Evolutionary conservation across 805 yeast genomes (phyloP), one percentile per base, ranked within the genome.

Genomic region (Lipomyces sp.): DNA sequence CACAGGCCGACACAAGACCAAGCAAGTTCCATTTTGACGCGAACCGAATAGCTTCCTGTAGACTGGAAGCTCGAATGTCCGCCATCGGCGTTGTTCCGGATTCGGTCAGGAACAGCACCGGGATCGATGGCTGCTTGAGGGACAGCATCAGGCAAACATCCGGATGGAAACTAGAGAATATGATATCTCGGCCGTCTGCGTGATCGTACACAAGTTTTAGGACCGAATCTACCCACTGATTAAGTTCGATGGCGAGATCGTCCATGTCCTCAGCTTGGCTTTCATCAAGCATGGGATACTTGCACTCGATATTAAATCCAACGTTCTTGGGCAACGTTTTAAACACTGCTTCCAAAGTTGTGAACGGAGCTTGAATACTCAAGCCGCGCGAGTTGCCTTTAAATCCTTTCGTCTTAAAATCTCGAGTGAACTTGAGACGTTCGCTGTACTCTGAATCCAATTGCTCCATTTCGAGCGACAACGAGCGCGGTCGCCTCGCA

Each of bases 281-380:
- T 79, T 94, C 98, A 76, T 92, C 96, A 60, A 92, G 82, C 95
- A 94, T 90, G 1, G 98, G 98, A 75, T 92, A 94, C 76, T 94
- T 73, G 78, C 95, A 87, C 77, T 94, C 98, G 67, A 94, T 91
- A 75, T 94, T 94, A 80, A 95, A 93, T 0, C 98, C 98, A 15
- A 93, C 96, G 65, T 83, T 85, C 64, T 83, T 81, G 0, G 98
- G 98, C 33, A 94, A 79, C 71, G 90, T 90, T 73, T 84, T 84
- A 80, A 94, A 92, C 57, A 93, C 83, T 71, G 93, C 97, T 73
- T 85, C 88, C 71, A 94, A 82, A 0, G 98, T 92, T 7, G 94
- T 96, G 77, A 94, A 94, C 39, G 91, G 88, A 0, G 97, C 90
- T 6, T 97, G 97, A 75, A 94, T 90, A 0, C 95, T 88, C 56